A percentile compares a stretch with the other conserved stretches of the same genome.
phyloP scores from a whole-genome alignment of 2,329 filamentous ascomycete species.

The Corynespora cassiicola region DNA sequence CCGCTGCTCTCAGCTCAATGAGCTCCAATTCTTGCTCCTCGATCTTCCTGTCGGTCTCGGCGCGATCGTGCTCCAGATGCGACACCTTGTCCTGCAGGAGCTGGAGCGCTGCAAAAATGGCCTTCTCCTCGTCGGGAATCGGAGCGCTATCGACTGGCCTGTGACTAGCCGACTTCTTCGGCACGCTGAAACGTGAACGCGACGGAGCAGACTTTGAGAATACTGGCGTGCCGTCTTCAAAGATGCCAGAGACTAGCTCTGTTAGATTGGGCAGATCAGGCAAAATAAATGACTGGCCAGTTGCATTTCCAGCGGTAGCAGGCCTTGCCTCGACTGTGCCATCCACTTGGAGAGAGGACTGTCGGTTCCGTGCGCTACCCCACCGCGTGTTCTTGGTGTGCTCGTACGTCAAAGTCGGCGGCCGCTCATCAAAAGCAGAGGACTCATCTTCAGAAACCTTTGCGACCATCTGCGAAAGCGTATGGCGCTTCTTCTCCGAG shows the following conservation, averaged over 20 bases:
- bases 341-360: slow-evolving; percentile 48
- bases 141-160: slow-evolving; percentile 60
- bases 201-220: slow-evolving; percentile 58
- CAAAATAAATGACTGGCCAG: slow-evolving; percentile 66
- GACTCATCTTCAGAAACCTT: slow-evolving; percentile 61
- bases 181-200: slow-evolving; percentile 62
- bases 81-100: slow-evolving; percentile 64
- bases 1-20: slow-evolving; percentile 56
- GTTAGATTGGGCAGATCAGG: slow-evolving; percentile 68
- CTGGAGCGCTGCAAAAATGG: slow-evolving; percentile 66
- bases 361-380: slow-evolving; percentile 47
- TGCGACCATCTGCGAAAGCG: slow-evolving; percentile 63
- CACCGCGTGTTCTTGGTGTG: slow-evolving; percentile 63
- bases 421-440: slow-evolving; percentile 59
- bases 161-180: slow-evolving; percentile 48
- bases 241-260: slow-evolving; percentile 65
- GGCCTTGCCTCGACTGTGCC: slow-evolving; percentile 37
- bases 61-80: slow-evolving; percentile 63
- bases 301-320: slow-evolving; percentile 55
- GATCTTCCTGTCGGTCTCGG: slow-evolving; percentile 55
- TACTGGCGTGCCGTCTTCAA: slow-evolving; percentile 64
- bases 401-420: slow-evolving; percentile 49
- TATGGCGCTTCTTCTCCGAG: slow-evolving; percentile 51
- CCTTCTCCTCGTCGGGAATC: slow-evolving; percentile 68
- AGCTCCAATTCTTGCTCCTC: slow-evolving; percentile 61